These are phyloP conservation scores for Rosa chinensis DNA, from an alignment of 306 rosid species.

Conservation along the genomic window DNA sequence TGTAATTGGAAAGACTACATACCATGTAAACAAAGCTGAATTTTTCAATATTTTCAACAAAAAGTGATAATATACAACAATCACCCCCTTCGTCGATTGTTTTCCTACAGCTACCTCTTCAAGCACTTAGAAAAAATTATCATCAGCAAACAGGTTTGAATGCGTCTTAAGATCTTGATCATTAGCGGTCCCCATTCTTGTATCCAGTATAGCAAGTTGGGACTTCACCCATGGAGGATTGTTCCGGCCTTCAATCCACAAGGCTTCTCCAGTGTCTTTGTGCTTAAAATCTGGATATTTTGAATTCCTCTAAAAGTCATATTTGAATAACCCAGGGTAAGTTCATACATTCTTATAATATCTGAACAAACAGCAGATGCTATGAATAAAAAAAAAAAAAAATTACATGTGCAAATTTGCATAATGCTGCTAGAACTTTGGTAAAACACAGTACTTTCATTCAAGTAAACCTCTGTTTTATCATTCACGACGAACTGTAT, in stretches of 20 bases:
- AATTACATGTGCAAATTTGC: background rate
- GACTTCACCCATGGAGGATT: conserved; percentile 90
- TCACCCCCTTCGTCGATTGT: conserved; percentile 1
- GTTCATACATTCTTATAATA: background rate
- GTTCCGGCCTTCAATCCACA: conserved; percentile 79
- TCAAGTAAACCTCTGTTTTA: background rate
- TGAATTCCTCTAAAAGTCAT: conserved; percentile 73
- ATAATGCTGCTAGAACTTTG: background rate
- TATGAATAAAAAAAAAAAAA: background rate
- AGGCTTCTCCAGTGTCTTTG: conserved; percentile 92
- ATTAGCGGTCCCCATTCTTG: conserved; percentile 52
- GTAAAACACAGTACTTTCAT: background rate
- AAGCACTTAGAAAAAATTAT: conserved; percentile 46
- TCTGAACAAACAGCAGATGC: background rate
- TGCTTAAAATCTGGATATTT: conserved; percentile 88
- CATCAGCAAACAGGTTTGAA: conserved; percentile 38
- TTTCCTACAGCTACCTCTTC: conserved; percentile 5
- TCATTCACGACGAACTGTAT: background rate
- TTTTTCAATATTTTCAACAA: background rate
- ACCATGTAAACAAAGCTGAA: background rate
- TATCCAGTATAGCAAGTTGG: conserved; percentile 74
- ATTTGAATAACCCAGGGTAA: background rate
- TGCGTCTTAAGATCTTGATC: conserved; percentile 46
- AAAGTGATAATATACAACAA: conserved; percentile 28
- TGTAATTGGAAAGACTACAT: background rate